These are phyloP conservation scores for Coccomyxa subellipsoidea DNA, from an alignment of 163 green algal species.

Conservation along the genomic window DNA sequence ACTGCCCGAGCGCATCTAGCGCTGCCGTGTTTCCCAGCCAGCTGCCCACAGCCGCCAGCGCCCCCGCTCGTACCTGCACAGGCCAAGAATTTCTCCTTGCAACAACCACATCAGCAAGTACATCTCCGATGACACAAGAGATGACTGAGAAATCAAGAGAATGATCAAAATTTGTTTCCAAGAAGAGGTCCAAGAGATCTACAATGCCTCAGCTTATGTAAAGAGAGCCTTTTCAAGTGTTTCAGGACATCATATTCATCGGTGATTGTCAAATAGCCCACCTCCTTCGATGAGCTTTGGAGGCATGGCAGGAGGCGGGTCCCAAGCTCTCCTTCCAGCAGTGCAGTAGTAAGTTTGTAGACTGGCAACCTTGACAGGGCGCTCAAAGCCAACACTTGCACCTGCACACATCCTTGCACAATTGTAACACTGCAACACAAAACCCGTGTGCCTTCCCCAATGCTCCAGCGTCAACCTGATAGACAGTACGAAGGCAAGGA, in stretches of 20 bases:
- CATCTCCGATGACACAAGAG: too few relatives aligned
- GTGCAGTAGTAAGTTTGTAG: constrained; percentile 5
- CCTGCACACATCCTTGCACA: constrained; percentile 10
- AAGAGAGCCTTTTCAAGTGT: too few relatives aligned
- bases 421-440: background rate
- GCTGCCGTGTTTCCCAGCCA: background rate
- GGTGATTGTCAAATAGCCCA: too few relatives aligned
- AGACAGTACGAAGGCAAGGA: too few relatives aligned
- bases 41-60: background rate
- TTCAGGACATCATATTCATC: too few relatives aligned
- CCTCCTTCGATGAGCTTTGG: constrained; percentile 7
- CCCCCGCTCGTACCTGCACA: constrained; percentile 16
- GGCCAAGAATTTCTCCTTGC: background rate
- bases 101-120: too few relatives aligned
- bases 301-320: background rate
- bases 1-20: constrained; percentile 6
- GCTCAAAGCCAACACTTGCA: constrained; percentile 17
- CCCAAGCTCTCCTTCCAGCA: constrained; percentile 12
- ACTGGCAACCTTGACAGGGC: constrained; percentile 9
- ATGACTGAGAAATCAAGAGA: too few relatives aligned
- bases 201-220: too few relatives aligned
- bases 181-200: too few relatives aligned
- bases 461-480: too few relatives aligned
- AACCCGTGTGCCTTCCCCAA: background rate
- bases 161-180: too few relatives aligned